Base-by-base conservation (phyloP, 176 grass and related monocot species). In the Triticum urartu region DNA sequence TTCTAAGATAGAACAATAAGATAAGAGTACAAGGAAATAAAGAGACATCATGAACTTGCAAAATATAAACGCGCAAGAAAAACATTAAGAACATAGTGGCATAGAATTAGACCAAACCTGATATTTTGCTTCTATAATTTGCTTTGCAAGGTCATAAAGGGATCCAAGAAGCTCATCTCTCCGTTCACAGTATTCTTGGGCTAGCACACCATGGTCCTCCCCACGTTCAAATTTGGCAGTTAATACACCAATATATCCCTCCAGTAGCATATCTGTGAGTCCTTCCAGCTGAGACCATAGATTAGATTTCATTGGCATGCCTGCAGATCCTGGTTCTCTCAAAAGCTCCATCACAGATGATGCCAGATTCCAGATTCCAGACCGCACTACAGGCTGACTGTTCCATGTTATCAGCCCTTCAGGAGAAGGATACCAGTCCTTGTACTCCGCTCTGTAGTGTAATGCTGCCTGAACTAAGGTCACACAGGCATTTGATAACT, bases 361-460 rank as follows among this genome's bases (percentile, higher is more conserved):
- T 87, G 97, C 88, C 75, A 96, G n/a, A 56, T 63, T 92, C 97
- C 97, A 99, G 26, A 99, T 79, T 60, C 97, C 97, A 84, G 88
- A 94, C 21, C 94, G 92, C 50, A 99, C 85, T 11, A 93, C 79
- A 90, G 80, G 85, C 50, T 90, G 94, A 80, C 90, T 96, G 52
- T 92, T 99, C 97, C 97, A 99, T 87, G 90, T 88, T 83, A 85
- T 87, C 30, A 99, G 79, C 86, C 97, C 97, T 86, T 99, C 97
- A 66, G 84, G 87, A 84, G 92, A 94, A 91, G 97, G 97, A 83
- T 99, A 99, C 97, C 97, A 99, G 42, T 92, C 81, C 24, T 88
- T 92, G 72, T 91, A 86, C 48, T 91, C 87, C 65, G 92, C 80
- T 87, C 90, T 99, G 66, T 91, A 94, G 62, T 75, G 82, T 71